Base-by-base conservation (phyloP, 106 monocot genomes). In the Apostasia shenzhenica region DNA sequence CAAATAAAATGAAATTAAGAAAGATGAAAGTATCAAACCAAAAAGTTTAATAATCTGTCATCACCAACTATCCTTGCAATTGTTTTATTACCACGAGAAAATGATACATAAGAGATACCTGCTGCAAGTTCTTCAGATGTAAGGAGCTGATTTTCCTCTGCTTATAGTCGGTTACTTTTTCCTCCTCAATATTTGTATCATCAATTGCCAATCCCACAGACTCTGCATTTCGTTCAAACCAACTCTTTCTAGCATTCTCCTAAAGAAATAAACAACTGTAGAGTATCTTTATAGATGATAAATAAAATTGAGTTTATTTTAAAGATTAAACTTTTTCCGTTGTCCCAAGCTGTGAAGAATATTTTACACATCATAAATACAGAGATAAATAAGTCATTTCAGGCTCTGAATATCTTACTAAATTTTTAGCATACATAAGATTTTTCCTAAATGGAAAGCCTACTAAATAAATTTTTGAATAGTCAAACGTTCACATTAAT, bases 141-240 rank as follows among this genome's bases (percentile, higher is more conserved):
- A 45, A 26, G 26, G 58, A 76, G 43, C 37, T 68, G 11, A 11
- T 38, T 54, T 61, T 76, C 53, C 61, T 69, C 48, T 68, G 75
- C 54, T 62, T 76, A 69, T 38, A 45, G 37, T 3, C 55, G 41
- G 9, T 54, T 11, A 45, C 75, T 61, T 12, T 69, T 59, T 76
- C 75, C 53, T 76, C 75, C 45, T 76, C 75, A n/a, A 68, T 69
- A 13, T 61, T 54, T 8, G 53, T 69, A 12, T 69, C 75, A 53
- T 76, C 75, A 2, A 69, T 26, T 38, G 61, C 52, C 61, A 76
- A 6, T 13, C 69, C 75, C 43, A 76, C 14, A 69, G 59, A 61
- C 49, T 49, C 68, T 61, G 75, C 75, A 76, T 69, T 76, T 48
- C 61, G 59, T 46, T 76, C 54, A 69, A 76, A 51, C 75, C 75